Evolutionary conservation across 208 protist species (phyloP).

Genomic region (Acanthamoeba healyi): DNA sequence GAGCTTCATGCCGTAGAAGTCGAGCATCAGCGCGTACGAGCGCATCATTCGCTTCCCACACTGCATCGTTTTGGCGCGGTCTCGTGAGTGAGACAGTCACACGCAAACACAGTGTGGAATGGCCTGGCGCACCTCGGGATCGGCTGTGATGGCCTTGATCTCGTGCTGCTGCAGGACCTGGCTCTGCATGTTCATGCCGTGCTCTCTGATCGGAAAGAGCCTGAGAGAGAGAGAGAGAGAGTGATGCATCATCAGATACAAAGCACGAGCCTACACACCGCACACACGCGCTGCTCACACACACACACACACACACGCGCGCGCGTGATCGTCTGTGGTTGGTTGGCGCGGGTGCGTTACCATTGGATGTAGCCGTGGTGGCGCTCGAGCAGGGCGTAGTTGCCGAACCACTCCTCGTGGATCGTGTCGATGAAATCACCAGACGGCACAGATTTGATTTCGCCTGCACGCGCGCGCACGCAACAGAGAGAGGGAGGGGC

Average conservation of each 20-base stretch:
- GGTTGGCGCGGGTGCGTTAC: background rate
- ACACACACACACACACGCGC: too few relatives aligned
- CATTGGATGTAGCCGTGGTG: constrained; percentile 52
- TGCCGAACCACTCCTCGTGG: constrained; percentile 42
- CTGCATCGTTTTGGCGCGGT: background rate
- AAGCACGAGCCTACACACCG: too few relatives aligned
- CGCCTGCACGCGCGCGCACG: too few relatives aligned
- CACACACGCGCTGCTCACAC: too few relatives aligned
- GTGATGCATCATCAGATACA: too few relatives aligned
- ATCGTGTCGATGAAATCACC: constrained; percentile 44
- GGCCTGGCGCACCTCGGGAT: constrained; percentile 81
- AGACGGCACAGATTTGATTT: constrained; percentile 1
- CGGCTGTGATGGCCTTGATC: constrained; percentile 80
- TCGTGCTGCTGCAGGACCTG: constrained; percentile 89
- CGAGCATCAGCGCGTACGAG: constrained; percentile 18
- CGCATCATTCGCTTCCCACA: constrained; percentile 17
- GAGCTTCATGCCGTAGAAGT: constrained; percentile 17
- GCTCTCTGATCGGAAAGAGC: constrained; percentile 57
- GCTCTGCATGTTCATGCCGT: constrained; percentile 76
- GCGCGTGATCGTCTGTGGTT: too few relatives aligned
- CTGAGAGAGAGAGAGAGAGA: too few relatives aligned
- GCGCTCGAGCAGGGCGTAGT: constrained; percentile 23
- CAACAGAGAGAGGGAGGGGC: too few relatives aligned
- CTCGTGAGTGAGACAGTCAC: background rate
- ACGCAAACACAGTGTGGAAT: too few relatives aligned